These are phyloP conservation scores for Aspergillus novoparasiticus DNA, from an alignment of 2,329 filamentous ascomycete species.

Conservation along the genomic window DNA sequence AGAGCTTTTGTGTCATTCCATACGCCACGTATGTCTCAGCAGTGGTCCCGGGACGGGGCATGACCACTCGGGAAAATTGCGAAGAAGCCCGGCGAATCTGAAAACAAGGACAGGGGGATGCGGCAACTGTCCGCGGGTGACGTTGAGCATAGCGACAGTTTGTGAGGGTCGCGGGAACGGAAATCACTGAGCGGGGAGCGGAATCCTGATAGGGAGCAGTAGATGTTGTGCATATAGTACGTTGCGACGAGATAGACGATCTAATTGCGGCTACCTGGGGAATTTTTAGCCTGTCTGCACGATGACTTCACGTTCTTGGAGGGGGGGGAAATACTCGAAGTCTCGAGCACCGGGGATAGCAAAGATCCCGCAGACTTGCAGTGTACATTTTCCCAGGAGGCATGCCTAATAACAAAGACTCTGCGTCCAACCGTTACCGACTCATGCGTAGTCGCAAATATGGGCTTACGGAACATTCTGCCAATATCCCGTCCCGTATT, in stretches of 20 bases:
- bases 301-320: constrained; percentile 6
- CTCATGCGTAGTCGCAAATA: background rate
- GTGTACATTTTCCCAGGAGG: constrained; percentile 22
- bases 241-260: constrained; percentile 9
- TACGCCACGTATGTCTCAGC: constrained; percentile 77
- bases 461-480: background rate
- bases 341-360: constrained; percentile 15
- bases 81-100: constrained; percentile 27
- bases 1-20: constrained; percentile 75
- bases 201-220: background rate
- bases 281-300: constrained; percentile 10
- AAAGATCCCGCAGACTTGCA: constrained; percentile 23
- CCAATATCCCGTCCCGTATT: background rate
- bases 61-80: constrained; percentile 33
- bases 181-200: background rate
- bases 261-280: constrained; percentile 16
- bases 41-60: constrained; percentile 40
- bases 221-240: constrained; percentile 3
- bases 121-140: constrained; percentile 6
- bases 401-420: constrained; percentile 21
- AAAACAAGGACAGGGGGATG: constrained; percentile 10
- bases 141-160: background rate
- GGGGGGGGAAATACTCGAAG: constrained; percentile 22
- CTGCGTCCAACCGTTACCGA: background rate
- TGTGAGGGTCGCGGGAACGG: background rate